Evolutionary conservation across 75 land plant species (phyloP).

Genomic region (Selaginella tamariscina): DNA sequence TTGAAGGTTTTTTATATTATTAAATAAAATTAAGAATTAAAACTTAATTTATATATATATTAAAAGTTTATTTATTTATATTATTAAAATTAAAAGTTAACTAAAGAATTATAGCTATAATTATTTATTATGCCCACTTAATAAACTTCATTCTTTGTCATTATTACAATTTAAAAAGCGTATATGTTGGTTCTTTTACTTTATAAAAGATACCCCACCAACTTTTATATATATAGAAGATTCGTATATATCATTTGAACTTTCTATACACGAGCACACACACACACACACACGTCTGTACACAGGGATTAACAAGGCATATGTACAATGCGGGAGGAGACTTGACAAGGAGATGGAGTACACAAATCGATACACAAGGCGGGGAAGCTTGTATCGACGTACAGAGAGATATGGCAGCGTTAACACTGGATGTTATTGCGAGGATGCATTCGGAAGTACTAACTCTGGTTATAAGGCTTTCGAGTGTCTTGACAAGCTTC

Average conservation of each 20-base stretch:
- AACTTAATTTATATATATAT: too few relatives aligned
- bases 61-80: too few relatives aligned
- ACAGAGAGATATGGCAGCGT: not conserved
- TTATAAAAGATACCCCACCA: not conserved
- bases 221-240: too few relatives aligned
- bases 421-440: not conserved
- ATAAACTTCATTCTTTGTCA: not conserved
- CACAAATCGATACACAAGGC: not conserved
- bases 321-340: not conserved
- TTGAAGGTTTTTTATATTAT: not conserved
- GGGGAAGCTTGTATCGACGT: not conserved
- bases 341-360: not conserved
- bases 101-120: too few relatives aligned
- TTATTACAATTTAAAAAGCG: not conserved
- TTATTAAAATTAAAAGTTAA: too few relatives aligned
- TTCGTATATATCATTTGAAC: not conserved
- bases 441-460: not conserved
- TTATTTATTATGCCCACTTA: too few relatives aligned
- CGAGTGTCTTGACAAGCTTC: not conserved
- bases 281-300: not conserved
- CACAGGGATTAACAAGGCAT: conserved; percentile 2
- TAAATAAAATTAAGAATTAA: too few relatives aligned
- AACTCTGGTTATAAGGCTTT: not conserved
- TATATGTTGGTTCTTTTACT: not conserved
- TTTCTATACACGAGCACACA: not conserved